Conservation (phyloP, 139 green algal species). For the Micractinium conductrix region DNA sequence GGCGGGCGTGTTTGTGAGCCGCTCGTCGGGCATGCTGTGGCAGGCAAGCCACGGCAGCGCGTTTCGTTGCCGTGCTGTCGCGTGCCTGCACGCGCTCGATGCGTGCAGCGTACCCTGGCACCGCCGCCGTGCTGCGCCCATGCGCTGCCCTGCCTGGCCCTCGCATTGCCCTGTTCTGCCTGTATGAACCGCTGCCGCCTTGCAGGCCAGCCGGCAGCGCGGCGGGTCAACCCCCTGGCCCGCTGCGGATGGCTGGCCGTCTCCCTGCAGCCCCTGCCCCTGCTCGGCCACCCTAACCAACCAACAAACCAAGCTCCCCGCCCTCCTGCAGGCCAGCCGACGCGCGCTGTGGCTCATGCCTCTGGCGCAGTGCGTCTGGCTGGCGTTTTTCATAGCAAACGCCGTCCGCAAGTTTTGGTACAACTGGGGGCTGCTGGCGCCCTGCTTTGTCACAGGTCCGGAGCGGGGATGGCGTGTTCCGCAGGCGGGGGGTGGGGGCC, state of each 20-base stretch:
- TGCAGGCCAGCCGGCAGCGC: slow-evolving; percentile 33
- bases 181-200: no score
- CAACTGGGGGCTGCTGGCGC: slow-evolving; percentile 55
- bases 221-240: slow-evolving; percentile 67
- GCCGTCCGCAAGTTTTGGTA: slow-evolving; percentile 57
- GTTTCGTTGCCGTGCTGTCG: background rate
- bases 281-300: no score
- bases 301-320: no score
- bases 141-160: no score
- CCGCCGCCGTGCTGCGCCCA: background rate
- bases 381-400: slow-evolving; percentile 61
- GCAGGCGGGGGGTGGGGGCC: no score
- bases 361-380: slow-evolving; percentile 54
- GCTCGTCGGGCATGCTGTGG: slow-evolving; percentile 66
- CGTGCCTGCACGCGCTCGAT: background rate
- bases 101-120: no score
- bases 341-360: slow-evolving; percentile 68
- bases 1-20: slow-evolving; percentile 67
- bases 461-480: background rate
- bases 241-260: slow-evolving; percentile 66
- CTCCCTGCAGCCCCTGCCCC: no score
- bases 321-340: slow-evolving; percentile 41
- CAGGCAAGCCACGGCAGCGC: slow-evolving; percentile 21
- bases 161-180: no score
- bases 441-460: slow-evolving; percentile 55